Evolutionary conservation across 352 stramenopile species (phyloP).

Genomic region (Globisporangium nodosum): DNA sequence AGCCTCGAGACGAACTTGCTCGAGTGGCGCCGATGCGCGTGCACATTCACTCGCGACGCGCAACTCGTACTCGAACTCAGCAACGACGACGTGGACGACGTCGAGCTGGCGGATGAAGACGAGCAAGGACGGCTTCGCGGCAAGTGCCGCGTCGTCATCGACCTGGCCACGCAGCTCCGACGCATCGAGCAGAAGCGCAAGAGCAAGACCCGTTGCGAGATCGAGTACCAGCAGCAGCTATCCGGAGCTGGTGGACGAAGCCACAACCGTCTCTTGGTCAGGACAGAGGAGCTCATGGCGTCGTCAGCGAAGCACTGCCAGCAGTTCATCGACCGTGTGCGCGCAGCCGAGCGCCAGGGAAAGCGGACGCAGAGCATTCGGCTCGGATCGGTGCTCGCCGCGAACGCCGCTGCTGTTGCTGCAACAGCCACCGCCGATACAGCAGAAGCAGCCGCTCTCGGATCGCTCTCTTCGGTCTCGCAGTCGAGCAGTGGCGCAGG

Average conservation of each 20-base stretch:
- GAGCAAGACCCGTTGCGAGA: slow-evolving; percentile 49
- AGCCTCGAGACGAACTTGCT: slow-evolving; percentile 55
- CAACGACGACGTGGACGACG: slow-evolving; percentile 21
- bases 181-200: slow-evolving; percentile 47
- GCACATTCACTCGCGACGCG: slow-evolving; percentile 28
- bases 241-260: neutral
- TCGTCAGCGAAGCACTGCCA: slow-evolving; percentile 56
- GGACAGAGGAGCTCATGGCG: slow-evolving; percentile 63
- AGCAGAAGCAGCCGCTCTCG: neutral
- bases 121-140: slow-evolving; percentile 5
- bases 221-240: slow-evolving; percentile 28
- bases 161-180: slow-evolving; percentile 36
- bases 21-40: slow-evolving; percentile 56
- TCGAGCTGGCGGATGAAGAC: slow-evolving; percentile 3
- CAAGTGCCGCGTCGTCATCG: slow-evolving; percentile 27
- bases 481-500: neutral
- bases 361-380: slow-evolving; percentile 28
- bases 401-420: neutral
- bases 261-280: slow-evolving; percentile 3
- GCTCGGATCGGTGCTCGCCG: slow-evolving; percentile 15
- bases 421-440: neutral
- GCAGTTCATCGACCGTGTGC: slow-evolving; percentile 51
- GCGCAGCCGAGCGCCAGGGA: slow-evolving; percentile 28
- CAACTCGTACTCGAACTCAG: slow-evolving; percentile 31
- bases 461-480: neutral